Evolutionary conservation across 306 rosid species (phyloP).

Genomic region (Geum urbanum): DNA sequence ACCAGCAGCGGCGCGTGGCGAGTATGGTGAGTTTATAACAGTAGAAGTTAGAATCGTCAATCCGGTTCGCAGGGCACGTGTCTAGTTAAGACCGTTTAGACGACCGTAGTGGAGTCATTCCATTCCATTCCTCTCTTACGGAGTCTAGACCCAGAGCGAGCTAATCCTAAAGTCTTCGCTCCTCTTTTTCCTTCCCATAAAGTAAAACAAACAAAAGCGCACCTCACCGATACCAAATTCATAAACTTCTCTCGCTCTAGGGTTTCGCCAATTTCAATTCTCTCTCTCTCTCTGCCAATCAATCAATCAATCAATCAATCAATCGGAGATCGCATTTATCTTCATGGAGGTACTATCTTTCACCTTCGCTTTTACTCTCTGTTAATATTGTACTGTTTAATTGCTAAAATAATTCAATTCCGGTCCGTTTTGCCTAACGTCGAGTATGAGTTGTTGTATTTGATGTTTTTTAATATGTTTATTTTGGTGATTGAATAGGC

Average conservation of each 20-base stretch:
- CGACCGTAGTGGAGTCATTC: too few relatives aligned
- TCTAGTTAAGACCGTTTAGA: too few relatives aligned
- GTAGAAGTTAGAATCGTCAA: too few relatives aligned
- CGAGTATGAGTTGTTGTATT: background rate
- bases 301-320: background rate
- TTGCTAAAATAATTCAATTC: background rate
- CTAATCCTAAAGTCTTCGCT: background rate
- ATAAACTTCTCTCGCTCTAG: too few relatives aligned
- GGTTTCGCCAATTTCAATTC: background rate
- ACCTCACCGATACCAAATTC: background rate
- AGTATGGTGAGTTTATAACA: too few relatives aligned
- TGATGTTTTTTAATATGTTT: background rate
- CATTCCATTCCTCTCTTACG: too few relatives aligned
- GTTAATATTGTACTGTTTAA: background rate
- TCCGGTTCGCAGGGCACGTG: too few relatives aligned
- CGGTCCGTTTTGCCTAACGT: background rate
- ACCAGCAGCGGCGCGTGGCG: too few relatives aligned
- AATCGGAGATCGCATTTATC: background rate
- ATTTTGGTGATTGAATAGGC: background rate
- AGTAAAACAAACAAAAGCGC: background rate
- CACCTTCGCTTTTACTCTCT: background rate
- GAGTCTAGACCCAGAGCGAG: too few relatives aligned
- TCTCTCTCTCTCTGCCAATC: conserved; percentile 25
- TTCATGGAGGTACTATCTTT: conserved; percentile 31
- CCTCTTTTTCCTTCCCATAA: background rate